phyloP scores from a whole-genome alignment of 371 early-diverging fungal species.

The Pancytospora philotis region DNA sequence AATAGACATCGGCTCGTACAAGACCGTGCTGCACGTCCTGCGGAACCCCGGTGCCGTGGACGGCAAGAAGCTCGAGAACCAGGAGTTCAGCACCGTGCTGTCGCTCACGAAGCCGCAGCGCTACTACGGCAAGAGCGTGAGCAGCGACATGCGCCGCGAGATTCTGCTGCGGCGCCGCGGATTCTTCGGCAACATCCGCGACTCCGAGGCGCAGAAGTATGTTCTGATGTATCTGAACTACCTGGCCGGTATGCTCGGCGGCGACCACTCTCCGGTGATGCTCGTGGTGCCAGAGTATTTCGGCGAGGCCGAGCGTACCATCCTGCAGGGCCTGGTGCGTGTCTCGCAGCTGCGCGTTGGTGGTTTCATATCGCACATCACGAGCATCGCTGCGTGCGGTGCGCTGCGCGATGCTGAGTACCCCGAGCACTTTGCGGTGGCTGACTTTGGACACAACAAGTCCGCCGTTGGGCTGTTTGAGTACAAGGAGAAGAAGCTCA shows the following conservation, averaged over 20 bases:
- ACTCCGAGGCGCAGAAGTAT: slow-evolving; percentile 2
- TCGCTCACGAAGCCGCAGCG: slow-evolving; percentile 40
- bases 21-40: slow-evolving; percentile 41
- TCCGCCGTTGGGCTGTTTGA: slow-evolving; percentile 40
- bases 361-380: slow-evolving; percentile 36
- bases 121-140: slow-evolving; percentile 47
- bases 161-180: slow-evolving; percentile 27
- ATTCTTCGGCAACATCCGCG: slow-evolving; percentile 25
- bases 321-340: slow-evolving; percentile 18
- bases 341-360: slow-evolving; percentile 25
- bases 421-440: slow-evolving; percentile 36
- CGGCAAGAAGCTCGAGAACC: slow-evolving; percentile 43
- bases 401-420: slow-evolving; percentile 21
- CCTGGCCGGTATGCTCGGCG: slow-evolving; percentile 28
- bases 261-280: slow-evolving; percentile 21
- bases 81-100: slow-evolving; percentile 35
- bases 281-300: slow-evolving; percentile 45
- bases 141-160: slow-evolving; percentile 17
- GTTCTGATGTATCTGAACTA: slow-evolving; percentile 50
- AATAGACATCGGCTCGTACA: slow-evolving; percentile 51
- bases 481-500: slow-evolving; percentile 27
- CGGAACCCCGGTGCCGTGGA: slow-evolving; percentile 37
- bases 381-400: slow-evolving; percentile 38
- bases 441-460: slow-evolving; percentile 52
- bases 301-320: slow-evolving; percentile 28